Evolutionary conservation across 2,329 filamentous ascomycete species (phyloP).

Genomic region (Cryoendolithus antarcticus): DNA sequence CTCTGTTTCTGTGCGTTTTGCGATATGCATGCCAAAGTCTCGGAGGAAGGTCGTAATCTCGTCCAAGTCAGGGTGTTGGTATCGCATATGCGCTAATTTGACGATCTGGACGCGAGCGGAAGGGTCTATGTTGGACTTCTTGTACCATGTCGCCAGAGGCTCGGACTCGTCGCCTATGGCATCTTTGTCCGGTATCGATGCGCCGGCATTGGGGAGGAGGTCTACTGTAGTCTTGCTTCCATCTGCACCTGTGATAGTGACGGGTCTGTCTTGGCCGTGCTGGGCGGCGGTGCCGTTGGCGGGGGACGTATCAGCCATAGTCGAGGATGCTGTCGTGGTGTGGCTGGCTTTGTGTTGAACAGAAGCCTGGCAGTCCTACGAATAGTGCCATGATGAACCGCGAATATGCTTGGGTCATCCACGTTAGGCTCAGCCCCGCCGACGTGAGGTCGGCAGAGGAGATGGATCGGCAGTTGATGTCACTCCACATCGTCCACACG

Average conservation of each 20-base stretch:
- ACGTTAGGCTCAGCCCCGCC: too few relatives aligned
- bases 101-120: constrained; percentile 35
- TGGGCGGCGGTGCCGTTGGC: constrained; percentile 14
- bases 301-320: constrained; percentile 10
- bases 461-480: too few relatives aligned
- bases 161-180: constrained; percentile 26
- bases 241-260: constrained; percentile 15
- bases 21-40: constrained; percentile 33
- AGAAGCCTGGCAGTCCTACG: neutral
- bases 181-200: constrained; percentile 26
- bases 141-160: constrained; percentile 27
- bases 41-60: constrained; percentile 35
- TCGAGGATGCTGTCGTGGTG: neutral
- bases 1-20: constrained; percentile 24
- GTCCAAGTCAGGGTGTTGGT: constrained; percentile 40
- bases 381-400: too few relatives aligned
- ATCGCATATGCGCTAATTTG: constrained; percentile 40
- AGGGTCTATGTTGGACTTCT: constrained; percentile 28
- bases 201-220: constrained; percentile 27
- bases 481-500: too few relatives aligned
- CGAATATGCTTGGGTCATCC: too few relatives aligned
- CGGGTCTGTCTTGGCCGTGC: constrained; percentile 14
- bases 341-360: constrained; percentile 1
- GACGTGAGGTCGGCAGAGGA: too few relatives aligned
- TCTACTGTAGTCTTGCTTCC: constrained; percentile 9